These are phyloP conservation scores for Conticribra weissflogii DNA, from an alignment of 108 stramenopile genomes.

Conservation along the genomic window DNA sequence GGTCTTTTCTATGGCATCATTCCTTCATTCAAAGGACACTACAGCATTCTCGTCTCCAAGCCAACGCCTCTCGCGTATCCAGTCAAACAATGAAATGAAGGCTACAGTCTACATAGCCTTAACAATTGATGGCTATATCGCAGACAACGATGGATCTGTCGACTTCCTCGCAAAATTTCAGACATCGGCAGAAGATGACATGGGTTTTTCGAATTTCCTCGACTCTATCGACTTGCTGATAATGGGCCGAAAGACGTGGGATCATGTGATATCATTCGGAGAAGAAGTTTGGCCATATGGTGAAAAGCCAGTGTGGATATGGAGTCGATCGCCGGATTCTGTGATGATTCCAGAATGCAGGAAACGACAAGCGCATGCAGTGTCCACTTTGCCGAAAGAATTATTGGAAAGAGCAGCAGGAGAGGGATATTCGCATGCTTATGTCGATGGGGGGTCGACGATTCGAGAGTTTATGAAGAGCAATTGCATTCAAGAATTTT, in stretches of 20 bases:
- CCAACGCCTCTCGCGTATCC: too few relatives aligned
- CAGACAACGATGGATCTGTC: conserved; percentile 36
- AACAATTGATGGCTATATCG: conserved; percentile 60
- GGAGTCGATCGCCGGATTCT: conserved; percentile 28
- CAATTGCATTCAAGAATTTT: conserved; percentile 54
- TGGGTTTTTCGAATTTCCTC: conserved; percentile 56
- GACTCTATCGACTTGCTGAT: conserved; percentile 49
- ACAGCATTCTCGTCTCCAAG: too few relatives aligned
- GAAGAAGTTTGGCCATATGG: conserved; percentile 55
- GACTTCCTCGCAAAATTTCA: conserved; percentile 50
- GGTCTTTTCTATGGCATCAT: too few relatives aligned
- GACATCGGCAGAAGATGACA: conserved; percentile 38
- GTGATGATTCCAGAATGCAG: conserved; percentile 39
- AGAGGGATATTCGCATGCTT: conserved; percentile 39
- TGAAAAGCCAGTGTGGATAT: conserved; percentile 38
- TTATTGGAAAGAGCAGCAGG: conserved; percentile 36
- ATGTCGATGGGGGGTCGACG: conserved; percentile 54
- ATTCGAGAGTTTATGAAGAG: too few relatives aligned
- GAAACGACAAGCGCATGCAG: conserved; percentile 12
- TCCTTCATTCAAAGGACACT: too few relatives aligned
- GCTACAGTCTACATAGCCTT: conserved; percentile 51
- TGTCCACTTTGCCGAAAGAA: conserved; percentile 13
- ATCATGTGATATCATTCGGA: conserved; percentile 55
- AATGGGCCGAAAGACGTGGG: conserved; percentile 65
- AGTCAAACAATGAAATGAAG: too few relatives aligned